Conservation (phyloP, 768 basidiomycete genomes). For the Cystofilobasidium capitatum region DNA sequence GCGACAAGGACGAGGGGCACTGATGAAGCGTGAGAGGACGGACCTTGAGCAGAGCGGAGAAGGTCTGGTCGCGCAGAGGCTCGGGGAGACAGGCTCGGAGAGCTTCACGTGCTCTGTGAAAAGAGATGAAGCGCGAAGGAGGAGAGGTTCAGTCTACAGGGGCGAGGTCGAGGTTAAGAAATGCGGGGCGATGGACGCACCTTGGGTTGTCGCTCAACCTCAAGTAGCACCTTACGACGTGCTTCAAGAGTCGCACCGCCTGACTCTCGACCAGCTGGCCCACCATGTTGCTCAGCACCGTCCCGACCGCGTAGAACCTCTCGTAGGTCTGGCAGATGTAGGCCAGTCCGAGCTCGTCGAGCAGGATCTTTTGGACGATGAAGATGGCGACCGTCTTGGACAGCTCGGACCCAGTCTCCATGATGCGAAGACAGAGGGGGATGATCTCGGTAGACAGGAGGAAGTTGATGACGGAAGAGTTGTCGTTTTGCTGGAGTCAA, state of each 20-base stretch:
- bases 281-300: constrained; percentile 97
- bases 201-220: constrained; percentile 90
- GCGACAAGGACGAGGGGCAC: neutral
- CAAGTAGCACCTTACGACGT: constrained; percentile 94
- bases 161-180: neutral
- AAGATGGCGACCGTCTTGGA: constrained; percentile 99
- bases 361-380: constrained; percentile 89
- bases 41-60: constrained; percentile 80
- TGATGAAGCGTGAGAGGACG: constrained; percentile 61
- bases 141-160: neutral
- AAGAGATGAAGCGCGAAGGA: neutral
- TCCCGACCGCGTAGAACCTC: constrained; percentile 96
- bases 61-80: constrained; percentile 86
- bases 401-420: constrained; percentile 98
- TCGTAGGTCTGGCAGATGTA: constrained; percentile 99
- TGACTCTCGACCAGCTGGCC: constrained; percentile 95
- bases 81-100: constrained; percentile 91
- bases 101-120: constrained; percentile 81
- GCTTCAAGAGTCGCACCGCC: constrained; percentile 89
- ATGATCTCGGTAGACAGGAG: constrained; percentile 98
- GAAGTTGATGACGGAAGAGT: constrained; percentile 97
- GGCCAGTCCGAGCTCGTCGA: constrained; percentile 93
- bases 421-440: constrained; percentile 95
- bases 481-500: constrained; percentile 81
- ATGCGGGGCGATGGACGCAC: constrained; percentile 46